These are phyloP conservation scores for Talaromyces sp. DNA, from an alignment of 2,329 filamentous ascomycete species.

Conservation along the genomic window DNA sequence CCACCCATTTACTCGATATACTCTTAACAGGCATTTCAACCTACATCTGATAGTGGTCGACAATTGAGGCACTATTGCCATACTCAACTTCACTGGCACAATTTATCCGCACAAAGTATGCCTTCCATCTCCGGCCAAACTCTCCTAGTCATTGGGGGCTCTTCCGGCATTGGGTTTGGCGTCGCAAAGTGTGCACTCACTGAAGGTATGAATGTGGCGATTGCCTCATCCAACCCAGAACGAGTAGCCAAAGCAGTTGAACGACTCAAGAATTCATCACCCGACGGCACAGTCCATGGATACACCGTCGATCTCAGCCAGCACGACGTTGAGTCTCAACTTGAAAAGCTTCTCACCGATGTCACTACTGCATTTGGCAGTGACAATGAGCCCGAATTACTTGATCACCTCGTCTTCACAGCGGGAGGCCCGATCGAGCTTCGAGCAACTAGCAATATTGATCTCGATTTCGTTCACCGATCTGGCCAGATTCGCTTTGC, in stretches of 20 bases:
- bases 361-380: slow-evolving; percentile 24
- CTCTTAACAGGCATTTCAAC: too few species aligned
- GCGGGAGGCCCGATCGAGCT: slow-evolving; percentile 49
- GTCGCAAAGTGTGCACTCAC: slow-evolving; percentile 58
- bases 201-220: slow-evolving; percentile 53
- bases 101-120: slow-evolving; percentile 11
- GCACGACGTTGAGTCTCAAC: slow-evolving; percentile 41
- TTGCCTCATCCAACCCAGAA: slow-evolving; percentile 56
- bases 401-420: slow-evolving; percentile 58
- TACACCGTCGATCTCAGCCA: slow-evolving; percentile 49
- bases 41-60: too few species aligned
- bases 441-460: slow-evolving; percentile 24
- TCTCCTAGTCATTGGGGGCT: slow-evolving; percentile 60
- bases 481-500: slow-evolving; percentile 34
- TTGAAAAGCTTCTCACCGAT: slow-evolving; percentile 46
- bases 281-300: slow-evolving; percentile 38
- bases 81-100: too few species aligned
- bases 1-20: too few species aligned
- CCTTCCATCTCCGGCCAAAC: slow-evolving; percentile 28
- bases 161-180: slow-evolving; percentile 59
- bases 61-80: too few species aligned
- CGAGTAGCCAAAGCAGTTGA: slow-evolving; percentile 49
- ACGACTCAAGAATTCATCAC: slow-evolving; percentile 42
- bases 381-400: neutral
- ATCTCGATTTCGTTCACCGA: slow-evolving; percentile 23